A percentile compares a stretch with the other conserved stretches of the same genome.
These are phyloP conservation scores for Triangularia setosa DNA, from an alignment of 2,329 filamentous ascomycete genomes.

Conservation along the genomic window DNA sequence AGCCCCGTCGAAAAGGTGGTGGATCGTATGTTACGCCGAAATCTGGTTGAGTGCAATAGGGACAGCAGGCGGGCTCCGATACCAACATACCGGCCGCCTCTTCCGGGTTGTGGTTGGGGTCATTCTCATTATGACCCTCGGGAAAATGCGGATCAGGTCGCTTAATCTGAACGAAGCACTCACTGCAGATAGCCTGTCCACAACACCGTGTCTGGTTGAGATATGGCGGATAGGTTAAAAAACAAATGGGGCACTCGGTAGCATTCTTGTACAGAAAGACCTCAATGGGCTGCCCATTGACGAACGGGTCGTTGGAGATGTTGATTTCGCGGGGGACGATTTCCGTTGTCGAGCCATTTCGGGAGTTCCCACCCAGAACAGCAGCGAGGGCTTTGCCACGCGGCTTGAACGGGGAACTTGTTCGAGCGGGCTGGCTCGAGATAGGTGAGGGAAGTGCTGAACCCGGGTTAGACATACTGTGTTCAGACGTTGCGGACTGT, in stretches of 20 bases:
- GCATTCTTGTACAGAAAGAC: conserved; percentile 91
- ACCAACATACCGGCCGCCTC: conserved; percentile 65
- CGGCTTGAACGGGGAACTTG: conserved; percentile 66
- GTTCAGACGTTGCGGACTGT: conserved; percentile 74
- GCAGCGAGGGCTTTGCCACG: conserved; percentile 87
- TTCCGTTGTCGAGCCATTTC: conserved; percentile 68
- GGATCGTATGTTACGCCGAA: conserved; percentile 95
- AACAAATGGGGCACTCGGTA: conserved; percentile 90
- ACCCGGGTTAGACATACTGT: conserved; percentile 55
- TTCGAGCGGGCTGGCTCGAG: conserved; percentile 43
- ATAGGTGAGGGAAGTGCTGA: conserved; percentile 58
- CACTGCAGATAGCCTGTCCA: conserved; percentile 93
- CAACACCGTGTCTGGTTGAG: conserved; percentile 93
- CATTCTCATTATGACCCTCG: conserved; percentile 61
- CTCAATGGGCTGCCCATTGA: conserved; percentile 92
- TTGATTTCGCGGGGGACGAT: conserved; percentile 72
- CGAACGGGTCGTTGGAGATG: conserved; percentile 76
- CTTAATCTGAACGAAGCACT: conserved; percentile 99
- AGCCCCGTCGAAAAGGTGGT: conserved; percentile 80
- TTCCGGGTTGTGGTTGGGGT: conserved; percentile 40
- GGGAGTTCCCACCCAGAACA: conserved; percentile 68
- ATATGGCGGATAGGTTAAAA: conserved; percentile 91
- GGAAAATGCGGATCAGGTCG: conserved; percentile 86
- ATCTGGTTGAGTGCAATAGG: conserved; percentile 91
- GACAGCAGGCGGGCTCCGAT: conserved; percentile 87